Conservation (phyloP, 176 grass and related monocot species). For the Alopecurus myosuroides region DNA sequence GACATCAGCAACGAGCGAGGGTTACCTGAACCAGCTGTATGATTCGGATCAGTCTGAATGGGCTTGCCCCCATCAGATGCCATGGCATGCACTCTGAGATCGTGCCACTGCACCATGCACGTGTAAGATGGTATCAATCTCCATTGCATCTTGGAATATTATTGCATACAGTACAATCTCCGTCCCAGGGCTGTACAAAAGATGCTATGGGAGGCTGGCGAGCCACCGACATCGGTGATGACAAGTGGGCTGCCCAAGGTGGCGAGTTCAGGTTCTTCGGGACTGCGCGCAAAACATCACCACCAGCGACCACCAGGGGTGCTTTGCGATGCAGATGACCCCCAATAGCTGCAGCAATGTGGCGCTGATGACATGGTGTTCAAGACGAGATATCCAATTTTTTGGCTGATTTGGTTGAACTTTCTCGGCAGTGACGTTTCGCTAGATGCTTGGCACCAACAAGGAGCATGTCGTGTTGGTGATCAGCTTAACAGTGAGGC, state of each 20-base stretch:
- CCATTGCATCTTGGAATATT: background rate
- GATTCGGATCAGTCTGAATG: background rate
- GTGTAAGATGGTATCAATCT: background rate
- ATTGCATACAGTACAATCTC: background rate
- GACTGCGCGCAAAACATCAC: background rate
- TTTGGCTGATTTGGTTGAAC: background rate
- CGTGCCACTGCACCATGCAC: background rate
- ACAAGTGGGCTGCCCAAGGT: background rate
- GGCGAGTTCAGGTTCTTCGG: background rate
- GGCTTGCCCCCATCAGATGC: background rate
- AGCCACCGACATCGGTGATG: background rate
- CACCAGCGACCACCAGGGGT: background rate
- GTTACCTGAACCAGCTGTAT: background rate
- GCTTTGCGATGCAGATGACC: background rate
- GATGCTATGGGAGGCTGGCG: background rate
- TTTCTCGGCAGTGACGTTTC: background rate
- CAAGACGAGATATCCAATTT: background rate
- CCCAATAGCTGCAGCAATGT: background rate
- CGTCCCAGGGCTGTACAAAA: background rate
- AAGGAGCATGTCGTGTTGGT: background rate
- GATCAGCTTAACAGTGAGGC: background rate
- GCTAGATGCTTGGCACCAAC: background rate
- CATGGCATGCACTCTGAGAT: background rate
- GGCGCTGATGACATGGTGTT: background rate
- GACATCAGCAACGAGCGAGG: background rate